A percentile compares a stretch with the other conserved stretches of the same genome.
Conservation (phyloP, 345 rosid genomes). For the Euphorbia pulcherrima region DNA sequence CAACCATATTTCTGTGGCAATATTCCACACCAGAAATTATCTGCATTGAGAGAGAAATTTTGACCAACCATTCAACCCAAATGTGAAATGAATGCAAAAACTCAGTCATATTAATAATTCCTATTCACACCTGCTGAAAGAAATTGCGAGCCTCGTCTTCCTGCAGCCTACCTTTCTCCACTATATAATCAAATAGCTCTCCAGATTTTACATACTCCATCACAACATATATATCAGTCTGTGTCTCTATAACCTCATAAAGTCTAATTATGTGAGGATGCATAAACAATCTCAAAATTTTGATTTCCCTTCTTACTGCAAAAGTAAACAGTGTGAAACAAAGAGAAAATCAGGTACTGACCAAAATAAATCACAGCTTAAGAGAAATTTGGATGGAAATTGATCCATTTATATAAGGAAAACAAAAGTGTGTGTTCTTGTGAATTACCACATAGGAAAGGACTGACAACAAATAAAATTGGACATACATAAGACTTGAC, state of each 20-base stretch:
- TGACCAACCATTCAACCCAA: background rate
- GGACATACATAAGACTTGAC: background rate
- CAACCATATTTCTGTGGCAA: conserved; percentile 90
- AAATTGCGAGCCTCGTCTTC: conserved; percentile 92
- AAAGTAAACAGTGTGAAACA: conserved; percentile 5
- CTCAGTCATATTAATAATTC: conserved; percentile 1
- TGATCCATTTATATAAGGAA: background rate
- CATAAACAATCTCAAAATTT: conserved; percentile 81
- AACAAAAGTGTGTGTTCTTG: background rate
- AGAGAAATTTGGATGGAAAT: background rate
- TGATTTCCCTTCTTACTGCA: conserved; percentile 90
- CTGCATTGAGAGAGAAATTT: conserved; percentile 41
- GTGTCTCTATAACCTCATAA: conserved; percentile 87
- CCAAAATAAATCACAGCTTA: conserved; percentile 1
- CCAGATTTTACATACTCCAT: conserved; percentile 94
- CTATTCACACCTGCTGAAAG: conserved; percentile 76
- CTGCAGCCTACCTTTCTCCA: conserved; percentile 82
- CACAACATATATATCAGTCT: conserved; percentile 69
- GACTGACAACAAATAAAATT: background rate
- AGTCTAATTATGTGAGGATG: conserved; percentile 94
- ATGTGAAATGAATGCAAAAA: background rate
- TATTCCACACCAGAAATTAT: conserved; percentile 89
- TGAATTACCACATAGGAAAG: background rate
- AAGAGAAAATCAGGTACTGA: background rate
- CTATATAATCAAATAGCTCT: conserved; percentile 90